These are phyloP conservation scores for Aspergillus candidus DNA, from an alignment of 2,329 filamentous ascomycete genomes.

Conservation along the genomic window DNA sequence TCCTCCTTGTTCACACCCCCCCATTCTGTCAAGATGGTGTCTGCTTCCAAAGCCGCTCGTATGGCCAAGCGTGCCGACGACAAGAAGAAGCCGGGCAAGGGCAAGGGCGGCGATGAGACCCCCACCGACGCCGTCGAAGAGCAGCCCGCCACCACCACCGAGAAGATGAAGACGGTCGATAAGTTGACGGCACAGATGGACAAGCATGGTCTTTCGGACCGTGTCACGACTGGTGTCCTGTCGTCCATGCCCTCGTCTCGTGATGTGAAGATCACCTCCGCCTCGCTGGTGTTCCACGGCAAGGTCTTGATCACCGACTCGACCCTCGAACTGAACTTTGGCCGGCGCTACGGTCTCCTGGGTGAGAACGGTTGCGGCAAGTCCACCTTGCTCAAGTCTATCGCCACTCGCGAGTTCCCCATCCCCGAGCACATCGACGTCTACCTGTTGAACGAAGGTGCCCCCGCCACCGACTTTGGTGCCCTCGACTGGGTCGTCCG, in stretches of 20 bases:
- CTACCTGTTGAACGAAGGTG: constrained; percentile 96
- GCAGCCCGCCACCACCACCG: constrained; percentile 61
- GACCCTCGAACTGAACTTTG: constrained; percentile 86
- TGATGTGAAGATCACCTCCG: constrained; percentile 95
- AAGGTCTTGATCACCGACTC: constrained; percentile 92
- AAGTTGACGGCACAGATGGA: constrained; percentile 90
- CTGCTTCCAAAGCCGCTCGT: constrained; percentile 63
- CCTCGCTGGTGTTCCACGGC: constrained; percentile 94
- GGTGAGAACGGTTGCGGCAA: constrained; percentile 99
- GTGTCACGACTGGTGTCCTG: constrained; percentile 95
- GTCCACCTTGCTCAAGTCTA: constrained; percentile 93
- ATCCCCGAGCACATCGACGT: constrained; percentile 96
- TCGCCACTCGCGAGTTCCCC: constrained; percentile 87
- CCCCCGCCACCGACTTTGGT: constrained; percentile 78
- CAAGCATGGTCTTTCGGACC: constrained; percentile 90
- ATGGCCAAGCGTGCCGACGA: constrained; percentile 62
- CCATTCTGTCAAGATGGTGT: constrained; percentile 50
- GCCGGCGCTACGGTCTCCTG: constrained; percentile 85
- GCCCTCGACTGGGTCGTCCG: constrained; percentile 95
- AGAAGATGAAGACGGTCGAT: constrained; percentile 74
- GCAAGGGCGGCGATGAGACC: constrained; percentile 61
- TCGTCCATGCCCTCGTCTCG: constrained; percentile 76
- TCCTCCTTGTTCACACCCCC: constrained; percentile 2
- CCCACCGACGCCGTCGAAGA: constrained; percentile 52
- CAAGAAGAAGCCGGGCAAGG: constrained; percentile 65